Percentiles rank a stretch among this genome's conserved stretches.
These are phyloP conservation scores for Alternaria sp. DNA, from an alignment of 2,329 filamentous ascomycete species.

Conservation along the genomic window DNA sequence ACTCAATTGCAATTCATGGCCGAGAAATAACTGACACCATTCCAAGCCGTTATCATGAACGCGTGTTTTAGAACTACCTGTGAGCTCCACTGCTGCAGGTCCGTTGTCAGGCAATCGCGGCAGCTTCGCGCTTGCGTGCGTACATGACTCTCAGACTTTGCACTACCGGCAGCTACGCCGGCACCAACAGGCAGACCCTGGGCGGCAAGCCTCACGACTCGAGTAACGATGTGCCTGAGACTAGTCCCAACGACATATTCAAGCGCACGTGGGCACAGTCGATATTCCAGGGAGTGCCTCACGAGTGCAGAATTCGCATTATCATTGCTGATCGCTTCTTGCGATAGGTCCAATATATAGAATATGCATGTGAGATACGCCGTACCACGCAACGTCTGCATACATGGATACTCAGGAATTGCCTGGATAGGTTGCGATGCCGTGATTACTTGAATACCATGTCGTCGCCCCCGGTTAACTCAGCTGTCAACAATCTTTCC, in stretches of 20 bases:
- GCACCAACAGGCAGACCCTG: not conserved
- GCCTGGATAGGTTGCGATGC: conserved; percentile 1
- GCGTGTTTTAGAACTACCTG: not conserved
- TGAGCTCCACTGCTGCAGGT: not conserved
- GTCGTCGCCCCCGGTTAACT: not conserved
- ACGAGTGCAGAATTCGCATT: not conserved
- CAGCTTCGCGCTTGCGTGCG: not conserved
- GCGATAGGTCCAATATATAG: not conserved
- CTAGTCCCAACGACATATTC: not conserved
- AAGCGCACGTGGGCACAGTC: conserved; percentile 2
- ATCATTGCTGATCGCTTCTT: not conserved
- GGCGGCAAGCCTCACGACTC: not conserved
- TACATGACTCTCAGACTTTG: conserved; percentile 6
- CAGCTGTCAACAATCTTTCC: conserved; percentile 4
- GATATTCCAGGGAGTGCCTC: not conserved
- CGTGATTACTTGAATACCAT: conserved; percentile 1
- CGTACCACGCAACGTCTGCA: not conserved
- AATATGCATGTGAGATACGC: not conserved
- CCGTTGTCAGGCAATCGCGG: not conserved
- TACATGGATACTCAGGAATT: not conserved
- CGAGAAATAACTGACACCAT: not conserved
- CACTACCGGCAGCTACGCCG: not conserved
- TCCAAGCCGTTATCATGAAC: not conserved
- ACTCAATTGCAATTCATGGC: not conserved
- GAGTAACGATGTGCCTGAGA: not conserved